Evolutionary conservation across 1,284 basidiomycete species (phyloP).

Genomic region (Naganishia albida): DNA sequence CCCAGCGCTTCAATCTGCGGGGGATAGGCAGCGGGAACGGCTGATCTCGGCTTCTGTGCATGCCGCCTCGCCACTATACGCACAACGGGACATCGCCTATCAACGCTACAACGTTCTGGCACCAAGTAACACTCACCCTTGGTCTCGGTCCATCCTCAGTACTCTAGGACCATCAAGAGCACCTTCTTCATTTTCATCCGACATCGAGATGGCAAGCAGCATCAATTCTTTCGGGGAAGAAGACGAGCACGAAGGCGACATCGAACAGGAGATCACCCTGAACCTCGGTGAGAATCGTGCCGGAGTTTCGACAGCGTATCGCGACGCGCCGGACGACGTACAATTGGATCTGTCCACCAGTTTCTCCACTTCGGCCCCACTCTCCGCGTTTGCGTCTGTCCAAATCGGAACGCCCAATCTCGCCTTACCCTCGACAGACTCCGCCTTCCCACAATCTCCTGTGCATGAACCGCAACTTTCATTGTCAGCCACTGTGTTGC

Average conservation of each 20-base stretch:
- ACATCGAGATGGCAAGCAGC: conserved; percentile 26
- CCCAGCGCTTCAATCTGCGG: not conserved
- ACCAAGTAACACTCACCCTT: not conserved
- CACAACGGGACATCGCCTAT: not conserved
- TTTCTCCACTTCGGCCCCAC: not conserved
- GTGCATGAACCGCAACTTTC: not conserved
- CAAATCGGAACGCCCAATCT: not conserved
- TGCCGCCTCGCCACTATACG: not conserved
- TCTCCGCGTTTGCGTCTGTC: not conserved
- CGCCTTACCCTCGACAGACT: not conserved
- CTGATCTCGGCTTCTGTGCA: too few species aligned
- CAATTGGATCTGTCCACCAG: not conserved
- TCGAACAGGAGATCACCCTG: conserved; percentile 1
- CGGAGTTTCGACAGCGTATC: not conserved
- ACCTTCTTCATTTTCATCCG: conserved; percentile 8
- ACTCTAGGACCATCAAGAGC: not conserved
- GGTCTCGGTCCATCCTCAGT: not conserved
- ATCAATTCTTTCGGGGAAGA: not conserved
- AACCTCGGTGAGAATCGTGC: not conserved
- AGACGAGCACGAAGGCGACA: not conserved
- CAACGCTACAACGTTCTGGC: not conserved
- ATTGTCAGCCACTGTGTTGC: not conserved
- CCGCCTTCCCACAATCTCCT: not conserved
- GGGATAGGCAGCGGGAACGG: not conserved
- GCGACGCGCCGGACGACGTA: not conserved